These are phyloP conservation scores for Odontarrhena argentea DNA, from an alignment of 345 rosid species.

Conservation along the genomic window DNA sequence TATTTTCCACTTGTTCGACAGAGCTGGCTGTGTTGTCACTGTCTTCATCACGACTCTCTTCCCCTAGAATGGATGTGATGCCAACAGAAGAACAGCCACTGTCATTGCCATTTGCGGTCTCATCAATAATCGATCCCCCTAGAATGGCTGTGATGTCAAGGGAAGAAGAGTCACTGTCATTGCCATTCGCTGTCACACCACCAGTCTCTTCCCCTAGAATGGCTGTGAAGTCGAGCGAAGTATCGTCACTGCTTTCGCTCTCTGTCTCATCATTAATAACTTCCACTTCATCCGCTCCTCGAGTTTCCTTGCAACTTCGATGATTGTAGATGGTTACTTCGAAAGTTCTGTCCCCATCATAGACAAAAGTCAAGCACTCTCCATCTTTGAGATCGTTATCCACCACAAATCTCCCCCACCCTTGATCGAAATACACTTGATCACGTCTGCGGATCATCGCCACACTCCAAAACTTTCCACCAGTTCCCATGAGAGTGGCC, in stretches of 20 bases:
- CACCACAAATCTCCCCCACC: slow-evolving; percentile 1
- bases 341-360: slow-evolving; percentile 2
- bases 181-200: no score
- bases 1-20: no score
- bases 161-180: no score
- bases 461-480: slow-evolving; percentile 13
- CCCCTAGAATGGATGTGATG: no score
- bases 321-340: slow-evolving; percentile 16
- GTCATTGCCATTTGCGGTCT: no score
- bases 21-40: no score
- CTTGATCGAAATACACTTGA: slow-evolving; percentile 16
- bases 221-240: no score
- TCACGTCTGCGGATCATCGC: not conserved
- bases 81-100: no score
- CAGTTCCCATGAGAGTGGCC: not conserved
- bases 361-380: not conserved
- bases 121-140: no score
- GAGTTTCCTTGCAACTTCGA: slow-evolving; percentile 9
- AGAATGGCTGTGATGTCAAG: no score
- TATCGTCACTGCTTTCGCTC: not conserved
- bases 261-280: not conserved
- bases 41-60: no score
- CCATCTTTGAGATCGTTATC: slow-evolving; percentile 11
- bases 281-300: slow-evolving; percentile 5
- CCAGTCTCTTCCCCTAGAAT: no score